Base-by-base conservation (phyloP, 139 green algal genomes). In the Coelastrella sp. region DNA sequence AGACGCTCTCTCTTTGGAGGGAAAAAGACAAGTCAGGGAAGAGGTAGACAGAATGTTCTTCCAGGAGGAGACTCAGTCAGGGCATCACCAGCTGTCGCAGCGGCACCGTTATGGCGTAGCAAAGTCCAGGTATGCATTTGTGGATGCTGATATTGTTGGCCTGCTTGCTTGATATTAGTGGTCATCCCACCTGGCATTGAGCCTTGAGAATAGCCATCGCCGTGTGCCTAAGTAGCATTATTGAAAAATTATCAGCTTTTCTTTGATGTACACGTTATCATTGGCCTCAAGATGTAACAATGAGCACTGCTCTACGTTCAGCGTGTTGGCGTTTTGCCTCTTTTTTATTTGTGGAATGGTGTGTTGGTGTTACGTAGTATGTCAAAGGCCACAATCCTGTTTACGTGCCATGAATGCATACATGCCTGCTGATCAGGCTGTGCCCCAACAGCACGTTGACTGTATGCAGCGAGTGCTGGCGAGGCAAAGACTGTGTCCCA, bases 271-370 rank as follows among this genome's bases (percentile, higher is more conserved):
- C n/a, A n/a, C n/a, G n/a, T n/a, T n/a, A n/a, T n/a, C n/a, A n/a
- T n/a, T n/a, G n/a, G n/a, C n/a, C n/a, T n/a, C n/a, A n/a, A n/a
- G n/a, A n/a, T n/a, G n/a, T n/a, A n/a, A n/a, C n/a, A n/a, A n/a
- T n/a, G n/a, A n/a, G n/a, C n/a, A n/a, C n/a, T n/a, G n/a, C n/a
- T n/a, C n/a, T n/a, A n/a, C n/a, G n/a, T n/a, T n/a, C n/a, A 13
- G 45, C 27, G 53, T 64, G 53, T 64, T 64, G 53, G 53, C 53
- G 53, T 64, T 64, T 64, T 64, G 53, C 53, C 21, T 57, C 45
- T 30, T 66, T 66, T 11, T n/a, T 19, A 9, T 19, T 57, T 13
- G 45, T 23, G 45, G 11, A 57, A 13, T 9, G 11, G 15, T 9
- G 11, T 57, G 45, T 13, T 57, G 45, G 11, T 57, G 45, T 13